Evolutionary conservation across 352 stramenopile genomes (phyloP).

Genomic region (Pythium vanterpoolii): DNA sequence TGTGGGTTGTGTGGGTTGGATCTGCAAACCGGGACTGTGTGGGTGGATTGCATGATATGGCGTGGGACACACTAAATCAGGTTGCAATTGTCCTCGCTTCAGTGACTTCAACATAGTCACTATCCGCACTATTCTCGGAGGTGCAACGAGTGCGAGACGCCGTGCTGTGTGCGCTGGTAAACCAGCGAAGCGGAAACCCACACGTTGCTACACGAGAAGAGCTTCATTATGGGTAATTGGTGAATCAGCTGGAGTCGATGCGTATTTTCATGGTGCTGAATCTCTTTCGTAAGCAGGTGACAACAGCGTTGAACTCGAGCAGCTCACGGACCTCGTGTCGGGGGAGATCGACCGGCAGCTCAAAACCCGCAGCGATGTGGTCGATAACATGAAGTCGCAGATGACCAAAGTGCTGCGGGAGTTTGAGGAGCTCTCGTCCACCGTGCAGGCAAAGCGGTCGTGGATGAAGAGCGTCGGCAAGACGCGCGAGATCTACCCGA

Average conservation of each 20-base stretch:
- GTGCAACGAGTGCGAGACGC: not conserved
- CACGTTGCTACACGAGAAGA: not conserved
- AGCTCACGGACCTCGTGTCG: constrained; percentile 61
- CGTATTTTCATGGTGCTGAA: not conserved
- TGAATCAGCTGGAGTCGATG: not conserved
- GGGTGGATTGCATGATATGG: constrained; percentile 10
- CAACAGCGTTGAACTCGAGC: constrained; percentile 32
- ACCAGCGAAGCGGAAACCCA: not conserved
- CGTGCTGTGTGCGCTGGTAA: not conserved
- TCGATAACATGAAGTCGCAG: constrained; percentile 63
- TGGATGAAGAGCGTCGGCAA: constrained; percentile 67
- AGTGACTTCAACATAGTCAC: constrained; percentile 30
- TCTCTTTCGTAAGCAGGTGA: constrained; percentile 20
- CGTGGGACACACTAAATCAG: constrained; percentile 20
- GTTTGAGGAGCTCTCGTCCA: constrained; percentile 63
- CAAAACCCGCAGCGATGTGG: constrained; percentile 37
- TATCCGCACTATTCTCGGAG: constrained; percentile 20
- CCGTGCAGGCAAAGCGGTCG: constrained; percentile 51
- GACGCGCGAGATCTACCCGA: constrained; percentile 30
- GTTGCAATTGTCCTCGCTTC: not conserved
- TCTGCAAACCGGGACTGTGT: not conserved
- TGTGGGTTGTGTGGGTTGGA: constrained; percentile 18
- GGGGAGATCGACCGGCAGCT: constrained; percentile 63
- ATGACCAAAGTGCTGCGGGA: constrained; percentile 66
- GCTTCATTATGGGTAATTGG: not conserved